phyloP scores from a whole-genome alignment of 2,329 filamentous ascomycete species.

The Aspergillus luchuensis region DNA sequence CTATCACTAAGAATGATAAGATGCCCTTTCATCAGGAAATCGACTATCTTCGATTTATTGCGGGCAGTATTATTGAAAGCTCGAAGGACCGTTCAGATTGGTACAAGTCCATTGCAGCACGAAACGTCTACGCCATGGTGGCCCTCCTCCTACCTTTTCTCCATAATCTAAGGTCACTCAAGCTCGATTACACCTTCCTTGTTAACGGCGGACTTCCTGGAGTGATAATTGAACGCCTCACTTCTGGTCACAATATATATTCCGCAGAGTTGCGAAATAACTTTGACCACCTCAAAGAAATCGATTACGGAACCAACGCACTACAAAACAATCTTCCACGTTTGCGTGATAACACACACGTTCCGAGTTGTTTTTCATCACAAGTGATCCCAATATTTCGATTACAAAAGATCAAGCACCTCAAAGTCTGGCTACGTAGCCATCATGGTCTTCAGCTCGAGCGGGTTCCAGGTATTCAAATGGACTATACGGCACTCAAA shows the following conservation, averaged over 20 bases:
- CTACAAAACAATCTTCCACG: background rate
- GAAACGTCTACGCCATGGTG: background rate
- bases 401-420: background rate
- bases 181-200: background rate
- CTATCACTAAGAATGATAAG: no score
- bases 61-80: no score
- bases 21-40: no score
- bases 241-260: background rate
- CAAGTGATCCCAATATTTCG: background rate
- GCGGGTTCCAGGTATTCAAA: background rate
- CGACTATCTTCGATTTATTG: no score
- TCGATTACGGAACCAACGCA: background rate
- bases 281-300: background rate
- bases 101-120: background rate
- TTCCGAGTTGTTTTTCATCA: background rate
- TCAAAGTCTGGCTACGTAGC: background rate
- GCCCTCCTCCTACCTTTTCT: background rate
- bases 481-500: background rate
- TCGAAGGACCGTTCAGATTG: background rate
- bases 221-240: background rate
- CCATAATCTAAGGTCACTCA: background rate
- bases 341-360: background rate
- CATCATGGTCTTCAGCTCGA: accelerated
- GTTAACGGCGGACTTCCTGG: background rate
- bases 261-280: background rate